Percentiles rank a stretch among this genome's conserved stretches.
phyloP scores from a whole-genome alignment of 768 basidiomycete genomes.

The Gelatoporia subvermispora region DNA sequence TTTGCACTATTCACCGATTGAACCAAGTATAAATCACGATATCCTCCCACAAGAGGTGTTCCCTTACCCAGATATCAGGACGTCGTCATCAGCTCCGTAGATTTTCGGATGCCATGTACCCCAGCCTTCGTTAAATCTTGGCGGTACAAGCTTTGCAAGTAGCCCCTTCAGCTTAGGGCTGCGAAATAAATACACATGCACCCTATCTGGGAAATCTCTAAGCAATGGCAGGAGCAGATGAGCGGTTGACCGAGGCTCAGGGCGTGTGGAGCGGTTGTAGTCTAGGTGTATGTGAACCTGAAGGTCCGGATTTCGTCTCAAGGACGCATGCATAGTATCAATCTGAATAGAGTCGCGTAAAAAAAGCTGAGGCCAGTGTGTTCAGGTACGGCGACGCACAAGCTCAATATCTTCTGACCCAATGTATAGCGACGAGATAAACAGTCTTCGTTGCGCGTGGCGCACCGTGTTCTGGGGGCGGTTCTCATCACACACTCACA shows the following conservation, averaged over 20 bases:
- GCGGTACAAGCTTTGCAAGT: constrained; percentile 74
- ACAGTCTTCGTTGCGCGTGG: constrained; percentile 74
- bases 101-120: constrained; percentile 93
- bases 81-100: constrained; percentile 88
- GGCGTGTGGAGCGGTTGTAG: constrained; percentile 72
- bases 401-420: constrained; percentile 75
- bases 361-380: not conserved
- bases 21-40: not conserved
- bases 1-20: constrained; percentile 66
- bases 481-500: not conserved
- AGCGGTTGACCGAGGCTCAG: constrained; percentile 64
- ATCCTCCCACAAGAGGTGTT: constrained; percentile 17
- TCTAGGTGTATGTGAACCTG: constrained; percentile 74
- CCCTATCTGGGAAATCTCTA: constrained; percentile 62
- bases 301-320: constrained; percentile 55
- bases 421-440: constrained; percentile 88
- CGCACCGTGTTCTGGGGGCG: constrained; percentile 64
- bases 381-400: constrained; percentile 39
- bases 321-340: constrained; percentile 53
- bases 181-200: constrained; percentile 78
- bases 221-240: constrained; percentile 70
- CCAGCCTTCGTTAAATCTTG: constrained; percentile 97
- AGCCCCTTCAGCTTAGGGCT: constrained; percentile 80
- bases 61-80: constrained; percentile 88
- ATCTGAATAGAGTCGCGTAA: constrained; percentile 44